A percentile compares a stretch with the other conserved stretches of the same genome.
Evolutionary conservation across 2,329 filamentous ascomycete genomes (phyloP).

Genomic region (Sporothrix pallida): DNA sequence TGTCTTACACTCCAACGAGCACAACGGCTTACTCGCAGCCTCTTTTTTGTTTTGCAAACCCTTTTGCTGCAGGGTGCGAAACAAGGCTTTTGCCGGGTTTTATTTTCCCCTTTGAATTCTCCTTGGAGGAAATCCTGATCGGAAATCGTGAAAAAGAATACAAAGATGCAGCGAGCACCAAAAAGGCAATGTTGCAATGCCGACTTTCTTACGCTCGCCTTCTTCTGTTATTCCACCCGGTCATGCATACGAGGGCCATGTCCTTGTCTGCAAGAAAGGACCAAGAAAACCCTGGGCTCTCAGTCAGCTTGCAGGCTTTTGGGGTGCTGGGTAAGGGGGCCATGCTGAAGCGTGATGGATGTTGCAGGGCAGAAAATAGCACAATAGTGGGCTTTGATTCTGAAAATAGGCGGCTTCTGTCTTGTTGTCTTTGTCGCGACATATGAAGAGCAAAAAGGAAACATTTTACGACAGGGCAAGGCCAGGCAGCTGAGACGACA

Average conservation of each 20-base stretch:
- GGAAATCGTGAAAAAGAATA: not conserved
- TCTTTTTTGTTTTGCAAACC: too few species aligned
- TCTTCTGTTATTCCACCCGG: not conserved
- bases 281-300: not conserved
- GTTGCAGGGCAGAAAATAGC: constrained; percentile 2
- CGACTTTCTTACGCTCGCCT: not conserved
- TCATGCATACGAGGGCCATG: constrained; percentile 7
- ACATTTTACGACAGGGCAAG: too few species aligned
- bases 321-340: not conserved
- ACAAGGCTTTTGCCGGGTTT: constrained; percentile 15
- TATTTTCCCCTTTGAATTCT: constrained; percentile 18
- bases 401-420: not conserved
- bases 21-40: not conserved
- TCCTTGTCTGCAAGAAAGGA: too few species aligned
- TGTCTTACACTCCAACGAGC: not conserved
- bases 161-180: not conserved
- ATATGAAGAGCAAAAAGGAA: too few species aligned
- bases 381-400: not conserved
- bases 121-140: constrained; percentile 4
- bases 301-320: not conserved
- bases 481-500: not conserved
- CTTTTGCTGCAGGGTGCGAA: not conserved
- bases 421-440: too few species aligned
- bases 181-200: not conserved
- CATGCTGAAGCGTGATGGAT: not conserved